These are phyloP conservation scores for Triadica sebifera DNA, from an alignment of 345 rosid species.

Conservation along the genomic window DNA sequence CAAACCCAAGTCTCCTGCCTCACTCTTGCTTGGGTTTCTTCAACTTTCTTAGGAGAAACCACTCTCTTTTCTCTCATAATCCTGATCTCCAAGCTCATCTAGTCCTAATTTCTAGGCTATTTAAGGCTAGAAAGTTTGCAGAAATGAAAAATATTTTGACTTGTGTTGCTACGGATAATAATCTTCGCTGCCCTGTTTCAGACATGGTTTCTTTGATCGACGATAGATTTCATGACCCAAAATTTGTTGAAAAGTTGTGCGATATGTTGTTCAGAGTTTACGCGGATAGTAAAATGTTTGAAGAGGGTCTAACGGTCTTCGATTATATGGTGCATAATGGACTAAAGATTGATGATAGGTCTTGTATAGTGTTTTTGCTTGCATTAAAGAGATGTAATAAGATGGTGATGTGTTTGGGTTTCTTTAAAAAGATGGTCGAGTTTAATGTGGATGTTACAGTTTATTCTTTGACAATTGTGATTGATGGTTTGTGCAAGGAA, in stretches of 20 bases:
- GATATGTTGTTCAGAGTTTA: slow-evolving; percentile 71
- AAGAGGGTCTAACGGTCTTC: slow-evolving; percentile 53
- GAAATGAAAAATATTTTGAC: slow-evolving; percentile 51
- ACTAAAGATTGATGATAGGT: slow-evolving; percentile 57
- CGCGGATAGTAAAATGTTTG: slow-evolving; percentile 57
- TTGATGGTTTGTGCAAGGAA: slow-evolving; percentile 60
- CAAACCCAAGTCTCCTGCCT: slow-evolving; percentile 47
- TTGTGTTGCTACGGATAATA: slow-evolving; percentile 35
- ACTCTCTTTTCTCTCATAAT: slow-evolving; percentile 32
- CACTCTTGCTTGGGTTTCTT: slow-evolving; percentile 54
- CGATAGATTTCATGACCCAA: slow-evolving; percentile 24
- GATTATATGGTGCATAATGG: slow-evolving; percentile 51
- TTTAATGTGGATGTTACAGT: slow-evolving; percentile 48
- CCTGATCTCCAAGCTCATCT: slow-evolving; percentile 54
- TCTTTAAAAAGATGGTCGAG: slow-evolving; percentile 59
- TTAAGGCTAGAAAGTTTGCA: slow-evolving; percentile 39
- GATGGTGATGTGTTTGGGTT: slow-evolving; percentile 44
- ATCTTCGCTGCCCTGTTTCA: slow-evolving; percentile 34
- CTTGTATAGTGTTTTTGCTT: slow-evolving; percentile 67
- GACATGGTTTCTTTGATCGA: slow-evolving; percentile 38
- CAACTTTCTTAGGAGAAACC: slow-evolving; percentile 43
- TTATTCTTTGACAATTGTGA: slow-evolving; percentile 64
- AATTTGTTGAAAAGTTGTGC: slow-evolving; percentile 46
- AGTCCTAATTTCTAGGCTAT: slow-evolving; percentile 44
- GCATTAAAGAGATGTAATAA: slow-evolving; percentile 55